Evolutionary conservation across 495 filamentous ascomycete species (phyloP).

Genomic region (Aspergillus leporis): DNA sequence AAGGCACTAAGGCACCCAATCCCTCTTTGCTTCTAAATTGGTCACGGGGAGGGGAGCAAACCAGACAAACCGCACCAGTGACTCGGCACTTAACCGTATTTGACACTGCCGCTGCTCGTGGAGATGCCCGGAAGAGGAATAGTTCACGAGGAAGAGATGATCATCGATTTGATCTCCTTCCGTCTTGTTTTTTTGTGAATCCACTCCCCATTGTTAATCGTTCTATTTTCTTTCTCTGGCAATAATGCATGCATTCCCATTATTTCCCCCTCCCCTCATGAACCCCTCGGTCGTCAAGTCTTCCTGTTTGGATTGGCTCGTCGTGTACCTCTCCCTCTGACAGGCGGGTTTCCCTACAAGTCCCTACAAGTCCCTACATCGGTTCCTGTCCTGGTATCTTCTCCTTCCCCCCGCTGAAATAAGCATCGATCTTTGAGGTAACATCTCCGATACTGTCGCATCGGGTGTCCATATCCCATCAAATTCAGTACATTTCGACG

Average conservation of each 20-base stretch:
- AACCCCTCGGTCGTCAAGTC: too few relatives aligned
- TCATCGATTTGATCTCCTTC: background rate
- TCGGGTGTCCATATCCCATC: background rate
- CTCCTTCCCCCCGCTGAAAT: background rate
- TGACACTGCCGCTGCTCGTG: conserved; percentile 13
- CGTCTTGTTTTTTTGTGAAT: background rate
- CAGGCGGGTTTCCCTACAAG: background rate
- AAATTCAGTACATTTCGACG: background rate
- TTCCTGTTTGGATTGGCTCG: conserved; percentile 1
- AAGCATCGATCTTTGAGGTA: background rate
- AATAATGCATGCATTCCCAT: background rate
- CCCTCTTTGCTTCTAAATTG: background rate
- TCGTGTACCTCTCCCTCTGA: background rate
- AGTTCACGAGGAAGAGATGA: conserved; percentile 14
- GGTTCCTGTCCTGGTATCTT: too few relatives aligned
- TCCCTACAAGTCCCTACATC: background rate
- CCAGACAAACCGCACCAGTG: too few relatives aligned
- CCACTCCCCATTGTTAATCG: background rate
- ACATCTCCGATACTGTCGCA: conserved; percentile 4
- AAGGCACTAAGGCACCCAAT: background rate
- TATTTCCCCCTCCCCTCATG: too few relatives aligned
- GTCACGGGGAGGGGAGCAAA: too few relatives aligned
- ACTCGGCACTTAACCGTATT: background rate
- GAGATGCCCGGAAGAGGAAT: conserved; percentile 21
- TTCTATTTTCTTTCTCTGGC: background rate